A percentile compares a stretch with the other conserved stretches of the same genome.
Conservation (phyloP, 805 yeast genomes). For the Zygoascus ofunaensis region DNA sequence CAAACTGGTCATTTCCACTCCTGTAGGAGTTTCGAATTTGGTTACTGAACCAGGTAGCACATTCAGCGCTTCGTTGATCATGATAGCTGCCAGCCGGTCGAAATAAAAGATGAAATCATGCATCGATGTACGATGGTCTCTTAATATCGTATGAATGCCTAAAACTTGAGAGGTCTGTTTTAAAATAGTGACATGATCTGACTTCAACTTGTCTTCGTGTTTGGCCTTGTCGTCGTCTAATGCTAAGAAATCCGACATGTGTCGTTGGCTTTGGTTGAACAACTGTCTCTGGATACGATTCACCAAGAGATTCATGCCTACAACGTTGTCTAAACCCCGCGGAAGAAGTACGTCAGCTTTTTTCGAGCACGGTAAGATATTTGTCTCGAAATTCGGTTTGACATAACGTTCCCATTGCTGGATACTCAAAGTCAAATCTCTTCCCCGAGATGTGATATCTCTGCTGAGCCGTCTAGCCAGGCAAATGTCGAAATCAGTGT, state of each 20-base stretch:
- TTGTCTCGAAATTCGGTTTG: slow-evolving; percentile 79
- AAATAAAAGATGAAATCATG: slow-evolving; percentile 82
- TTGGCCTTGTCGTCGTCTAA: slow-evolving; percentile 38
- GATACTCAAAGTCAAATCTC: slow-evolving; percentile 75
- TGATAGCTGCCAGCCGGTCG: slow-evolving; percentile 65
- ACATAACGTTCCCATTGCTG: slow-evolving; percentile 87
- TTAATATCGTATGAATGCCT: slow-evolving; percentile 63
- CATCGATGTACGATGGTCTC: slow-evolving; percentile 45
- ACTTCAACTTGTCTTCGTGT: slow-evolving; percentile 3
- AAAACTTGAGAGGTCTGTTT: slow-evolving; percentile 52
- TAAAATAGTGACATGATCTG: slow-evolving; percentile 21
- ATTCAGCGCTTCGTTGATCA: slow-evolving; percentile 63
- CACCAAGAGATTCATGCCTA: slow-evolving; percentile 73
- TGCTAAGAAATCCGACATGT: slow-evolving; percentile 51
- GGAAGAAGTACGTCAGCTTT: slow-evolving; percentile 88
- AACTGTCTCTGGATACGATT: slow-evolving; percentile 71
- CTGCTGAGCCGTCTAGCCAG: slow-evolving; percentile 79
- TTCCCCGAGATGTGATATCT: slow-evolving; percentile 77
- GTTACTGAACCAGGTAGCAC: slow-evolving; percentile 20
- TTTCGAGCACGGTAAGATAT: slow-evolving; percentile 65
- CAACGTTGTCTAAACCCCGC: slow-evolving; percentile 69
- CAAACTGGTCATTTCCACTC: slow-evolving; percentile 8
- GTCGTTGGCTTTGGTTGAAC: slow-evolving; percentile 52
- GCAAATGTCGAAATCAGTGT: slow-evolving; percentile 89
- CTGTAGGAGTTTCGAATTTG: slow-evolving; percentile 37